Conservation (phyloP, 495 filamentous ascomycete species). For the Staphylotrichum longicolle region DNA sequence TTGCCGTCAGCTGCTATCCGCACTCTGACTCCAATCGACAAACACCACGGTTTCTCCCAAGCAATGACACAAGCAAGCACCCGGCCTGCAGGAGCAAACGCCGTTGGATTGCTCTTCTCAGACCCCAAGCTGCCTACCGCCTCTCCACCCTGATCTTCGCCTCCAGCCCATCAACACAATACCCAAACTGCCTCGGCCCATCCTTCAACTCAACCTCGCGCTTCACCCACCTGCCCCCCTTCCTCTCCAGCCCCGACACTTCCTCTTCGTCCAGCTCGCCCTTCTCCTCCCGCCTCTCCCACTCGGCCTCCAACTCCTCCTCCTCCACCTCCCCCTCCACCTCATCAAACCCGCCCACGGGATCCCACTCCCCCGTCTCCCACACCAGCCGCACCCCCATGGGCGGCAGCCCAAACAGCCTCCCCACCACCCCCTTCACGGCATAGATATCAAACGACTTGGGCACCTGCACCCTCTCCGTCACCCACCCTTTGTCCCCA, state of each 20-base stretch:
- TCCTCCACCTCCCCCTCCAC: conserved; percentile 56
- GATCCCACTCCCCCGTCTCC: conserved; percentile 85
- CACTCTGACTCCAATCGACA: not conserved
- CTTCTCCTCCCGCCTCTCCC: conserved; percentile 20
- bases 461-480: conserved; percentile 59
- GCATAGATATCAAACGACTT: conserved; percentile 74
- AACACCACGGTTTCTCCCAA: not conserved
- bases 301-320: conserved; percentile 38
- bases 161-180: conserved; percentile 70
- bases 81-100: not conserved
- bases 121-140: conserved; percentile 15
- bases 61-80: not conserved
- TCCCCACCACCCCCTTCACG: conserved; percentile 73
- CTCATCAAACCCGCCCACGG: conserved; percentile 62
- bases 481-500: conserved; percentile 18
- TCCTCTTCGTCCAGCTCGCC: conserved; percentile 10
- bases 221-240: conserved; percentile 57
- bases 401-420: conserved; percentile 63
- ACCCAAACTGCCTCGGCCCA: conserved; percentile 76
- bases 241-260: conserved; percentile 22
- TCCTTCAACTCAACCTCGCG: conserved; percentile 80
- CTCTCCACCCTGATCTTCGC: conserved; percentile 68
- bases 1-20: not conserved
- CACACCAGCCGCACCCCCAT: conserved; percentile 64
- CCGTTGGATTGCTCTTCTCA: not conserved